Evolutionary conservation across 2,329 filamentous ascomycete species (phyloP).

Genomic region (Orbilia oligospora): DNA sequence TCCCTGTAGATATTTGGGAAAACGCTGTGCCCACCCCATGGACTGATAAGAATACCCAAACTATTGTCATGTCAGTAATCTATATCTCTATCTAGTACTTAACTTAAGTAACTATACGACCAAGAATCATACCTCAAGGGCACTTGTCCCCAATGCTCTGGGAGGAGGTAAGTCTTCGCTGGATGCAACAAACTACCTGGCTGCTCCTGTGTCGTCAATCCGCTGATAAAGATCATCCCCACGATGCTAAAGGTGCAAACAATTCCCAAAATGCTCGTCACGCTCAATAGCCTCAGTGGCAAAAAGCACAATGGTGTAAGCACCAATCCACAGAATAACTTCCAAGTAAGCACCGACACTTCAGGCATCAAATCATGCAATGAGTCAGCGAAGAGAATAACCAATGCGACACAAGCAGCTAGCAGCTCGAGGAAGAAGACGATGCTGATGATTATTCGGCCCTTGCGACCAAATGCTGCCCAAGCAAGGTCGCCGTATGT

Average conservation of each 20-base stretch:
- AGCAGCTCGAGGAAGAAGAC: conserved; percentile 90
- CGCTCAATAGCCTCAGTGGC: conserved; percentile 85
- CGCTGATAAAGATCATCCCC: conserved; percentile 85
- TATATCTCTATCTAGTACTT: neutral
- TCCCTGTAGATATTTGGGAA: conserved; percentile 89
- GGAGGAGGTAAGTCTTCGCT: conserved; percentile 84
- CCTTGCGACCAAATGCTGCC: conserved; percentile 80
- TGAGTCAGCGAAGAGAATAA: conserved; percentile 94
- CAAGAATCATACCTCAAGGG: conserved; percentile 76
- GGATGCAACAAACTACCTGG: conserved; percentile 89
- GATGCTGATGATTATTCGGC: conserved; percentile 84
- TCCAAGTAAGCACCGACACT: conserved; percentile 81
- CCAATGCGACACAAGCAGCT: conserved; percentile 87
- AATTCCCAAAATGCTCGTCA: conserved; percentile 94
- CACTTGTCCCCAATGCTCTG: conserved; percentile 85
- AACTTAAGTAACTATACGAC: neutral
- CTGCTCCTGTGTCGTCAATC: conserved; percentile 81
- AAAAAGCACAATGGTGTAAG: conserved; percentile 87
- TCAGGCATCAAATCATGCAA: conserved; percentile 83
- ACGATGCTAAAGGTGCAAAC: conserved; percentile 89
- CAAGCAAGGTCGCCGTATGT: conserved; percentile 96
- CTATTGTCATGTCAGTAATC: conserved; percentile 70
- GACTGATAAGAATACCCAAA: conserved; percentile 72
- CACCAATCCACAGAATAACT: conserved; percentile 83
- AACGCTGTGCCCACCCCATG: conserved; percentile 79